Conservation (phyloP, 306 rosid species). For the Spatholobus suberectus region DNA sequence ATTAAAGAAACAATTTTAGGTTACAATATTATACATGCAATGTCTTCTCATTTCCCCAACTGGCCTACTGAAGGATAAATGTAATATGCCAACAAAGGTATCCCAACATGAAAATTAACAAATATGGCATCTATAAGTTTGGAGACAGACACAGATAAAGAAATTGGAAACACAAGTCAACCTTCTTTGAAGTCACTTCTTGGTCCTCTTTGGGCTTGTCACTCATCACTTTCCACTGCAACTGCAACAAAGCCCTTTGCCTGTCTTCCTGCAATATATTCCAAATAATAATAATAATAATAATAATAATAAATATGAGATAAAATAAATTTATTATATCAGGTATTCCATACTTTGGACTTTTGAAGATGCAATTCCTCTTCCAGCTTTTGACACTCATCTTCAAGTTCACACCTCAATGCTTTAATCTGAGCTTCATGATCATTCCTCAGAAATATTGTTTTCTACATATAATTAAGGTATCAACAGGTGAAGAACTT, state of each 20-base stretch:
- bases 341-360: conserved; percentile 68
- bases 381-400: conserved; percentile 81
- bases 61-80: background rate
- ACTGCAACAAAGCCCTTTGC: conserved; percentile 90
- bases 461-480: conserved; percentile 59
- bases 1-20: conserved; percentile 10
- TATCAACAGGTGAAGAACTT: conserved; percentile 34
- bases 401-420: conserved; percentile 81
- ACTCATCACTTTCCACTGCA: conserved; percentile 98
- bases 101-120: conserved; percentile 24
- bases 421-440: conserved; percentile 83
- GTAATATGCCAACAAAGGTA: background rate
- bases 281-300: conserved; percentile 4
- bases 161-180: conserved; percentile 35
- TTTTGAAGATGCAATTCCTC: conserved; percentile 91
- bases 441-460: conserved; percentile 64
- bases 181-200: conserved; percentile 91
- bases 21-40: conserved; percentile 10
- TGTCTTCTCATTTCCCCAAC: conserved; percentile 10
- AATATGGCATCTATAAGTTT: conserved; percentile 35
- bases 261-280: conserved; percentile 77
- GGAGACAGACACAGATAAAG: conserved; percentile 11
- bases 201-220: conserved; percentile 85
- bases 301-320: background rate
- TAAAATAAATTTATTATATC: conserved; percentile 27